Base-by-base conservation (phyloP, 225 moss, liverwort and hornwort species). In the Climacium dendroides region DNA sequence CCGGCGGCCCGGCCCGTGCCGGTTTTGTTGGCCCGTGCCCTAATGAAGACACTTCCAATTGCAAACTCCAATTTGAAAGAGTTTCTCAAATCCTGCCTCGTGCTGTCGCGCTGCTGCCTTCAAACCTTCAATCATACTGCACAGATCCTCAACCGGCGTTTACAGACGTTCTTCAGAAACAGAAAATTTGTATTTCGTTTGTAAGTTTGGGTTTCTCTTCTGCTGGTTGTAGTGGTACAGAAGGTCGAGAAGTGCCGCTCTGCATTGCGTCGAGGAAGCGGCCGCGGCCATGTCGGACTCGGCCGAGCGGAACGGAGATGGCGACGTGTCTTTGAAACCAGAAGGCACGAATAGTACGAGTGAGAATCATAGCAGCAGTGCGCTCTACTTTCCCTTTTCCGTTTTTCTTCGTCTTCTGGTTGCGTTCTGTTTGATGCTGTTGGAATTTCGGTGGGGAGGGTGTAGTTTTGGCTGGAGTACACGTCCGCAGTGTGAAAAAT, bases 241-340 rank as follows among this genome's bases (percentile, higher is more conserved):
- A 39, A n/a, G 66, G 54, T 25, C 61, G 41, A 20, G 29, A 32
- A 47, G 59, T 59, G 88, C 50, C 55, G 69, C 64, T 77, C 66
- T 78, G 74, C 24, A 26, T 37, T 80, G 67, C 54, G 77, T 55
- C 35, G 37, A 63, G 57, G 71, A 41, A 24, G 71, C 35, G 83
- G 74, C 20, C 67, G 79, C 67, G 79, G 74, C 85, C 83, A 91
- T 91, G 91, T 80, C 86, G 37, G 83, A 91, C 86, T 79, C 60
- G 85, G 80, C 35, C 62, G 88, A 83, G 79, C 69, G 86, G 74
- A 90, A 69, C 55, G 78, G 72, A 50, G 55, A 88, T 57, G 83
- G 85, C 79, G 89, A 80, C 58, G 47, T 83, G 54, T 61, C 62
- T 67, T 48, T 83, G 61, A 55, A 54, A 52, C 85, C 47, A 47